Evolutionary conservation across 768 basidiomycete species (phyloP).

Genomic region (Psilocybe tampanensis): DNA sequence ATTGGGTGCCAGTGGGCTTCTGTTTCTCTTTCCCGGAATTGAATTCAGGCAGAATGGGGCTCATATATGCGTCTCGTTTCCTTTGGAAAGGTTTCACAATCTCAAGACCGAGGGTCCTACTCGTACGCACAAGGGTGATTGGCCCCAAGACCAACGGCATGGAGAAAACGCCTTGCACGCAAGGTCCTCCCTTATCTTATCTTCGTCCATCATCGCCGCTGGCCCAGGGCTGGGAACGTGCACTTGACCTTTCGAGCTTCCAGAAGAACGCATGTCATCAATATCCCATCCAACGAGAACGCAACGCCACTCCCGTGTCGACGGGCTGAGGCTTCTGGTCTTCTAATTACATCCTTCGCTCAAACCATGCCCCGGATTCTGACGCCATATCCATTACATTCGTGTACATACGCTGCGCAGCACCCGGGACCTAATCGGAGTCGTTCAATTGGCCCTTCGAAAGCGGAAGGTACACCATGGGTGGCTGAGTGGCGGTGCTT

Average conservation of each 20-base stretch:
- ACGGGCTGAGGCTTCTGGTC: neutral
- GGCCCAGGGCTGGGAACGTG: too few species aligned
- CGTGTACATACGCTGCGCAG: neutral
- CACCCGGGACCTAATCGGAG: neutral
- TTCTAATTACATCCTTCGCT: neutral
- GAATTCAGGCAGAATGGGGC: neutral
- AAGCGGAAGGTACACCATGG: neutral
- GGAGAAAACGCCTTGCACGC: neutral
- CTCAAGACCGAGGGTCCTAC: too few species aligned
- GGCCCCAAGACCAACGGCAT: neutral
- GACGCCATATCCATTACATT: neutral
- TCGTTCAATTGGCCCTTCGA: neutral
- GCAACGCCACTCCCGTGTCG: neutral
- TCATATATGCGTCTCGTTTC: neutral
- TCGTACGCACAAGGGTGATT: too few species aligned
- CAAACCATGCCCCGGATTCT: neutral
- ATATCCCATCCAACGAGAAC: too few species aligned
- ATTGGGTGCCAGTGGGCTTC: neutral
- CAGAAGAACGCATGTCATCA: neutral
- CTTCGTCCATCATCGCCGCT: neutral
- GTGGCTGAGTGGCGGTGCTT: constrained; percentile 7
- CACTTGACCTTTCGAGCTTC: neutral
- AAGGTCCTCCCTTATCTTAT: neutral
- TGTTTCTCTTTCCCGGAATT: neutral
- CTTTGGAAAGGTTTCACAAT: too few species aligned